Conservation (phyloP, 2,329 filamentous ascomycete genomes). For the Cladosporium sp. region DNA sequence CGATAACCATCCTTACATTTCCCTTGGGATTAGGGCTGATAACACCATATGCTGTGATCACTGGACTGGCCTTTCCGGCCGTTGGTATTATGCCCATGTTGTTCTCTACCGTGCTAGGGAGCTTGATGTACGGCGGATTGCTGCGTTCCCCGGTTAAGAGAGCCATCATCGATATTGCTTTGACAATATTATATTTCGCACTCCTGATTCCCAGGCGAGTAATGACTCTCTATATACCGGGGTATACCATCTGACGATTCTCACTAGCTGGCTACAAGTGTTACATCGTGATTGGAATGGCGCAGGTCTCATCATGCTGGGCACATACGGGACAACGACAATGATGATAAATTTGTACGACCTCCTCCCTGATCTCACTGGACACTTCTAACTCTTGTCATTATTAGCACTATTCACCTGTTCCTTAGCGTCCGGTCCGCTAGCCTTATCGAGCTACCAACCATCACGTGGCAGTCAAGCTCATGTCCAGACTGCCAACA, state of each 20-base stretch:
- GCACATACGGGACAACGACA: neutral
- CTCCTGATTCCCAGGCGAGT: neutral
- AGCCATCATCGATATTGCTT: neutral
- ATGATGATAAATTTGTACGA: slow-evolving; percentile 9
- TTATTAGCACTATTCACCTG: neutral
- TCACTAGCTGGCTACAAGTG: neutral
- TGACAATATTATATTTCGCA: neutral
- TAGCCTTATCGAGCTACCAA: neutral
- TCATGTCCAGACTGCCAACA: slow-evolving; percentile 1
- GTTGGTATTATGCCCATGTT: neutral
- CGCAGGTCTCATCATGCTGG: neutral
- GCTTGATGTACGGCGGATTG: neutral
- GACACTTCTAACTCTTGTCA: neutral
- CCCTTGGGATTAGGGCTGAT: neutral
- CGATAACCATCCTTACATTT: neutral
- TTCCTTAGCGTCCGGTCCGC: neutral
- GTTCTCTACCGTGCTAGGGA: neutral
- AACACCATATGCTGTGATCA: neutral
- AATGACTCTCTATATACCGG: neutral
- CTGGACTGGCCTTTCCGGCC: neutral
- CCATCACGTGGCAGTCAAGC: neutral
- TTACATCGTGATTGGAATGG: neutral
- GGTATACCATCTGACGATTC: neutral
- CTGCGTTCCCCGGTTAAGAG: neutral
- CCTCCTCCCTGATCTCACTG: neutral